Base-by-base conservation (phyloP, 768 basidiomycete species). In the Trametes punicea region DNA sequence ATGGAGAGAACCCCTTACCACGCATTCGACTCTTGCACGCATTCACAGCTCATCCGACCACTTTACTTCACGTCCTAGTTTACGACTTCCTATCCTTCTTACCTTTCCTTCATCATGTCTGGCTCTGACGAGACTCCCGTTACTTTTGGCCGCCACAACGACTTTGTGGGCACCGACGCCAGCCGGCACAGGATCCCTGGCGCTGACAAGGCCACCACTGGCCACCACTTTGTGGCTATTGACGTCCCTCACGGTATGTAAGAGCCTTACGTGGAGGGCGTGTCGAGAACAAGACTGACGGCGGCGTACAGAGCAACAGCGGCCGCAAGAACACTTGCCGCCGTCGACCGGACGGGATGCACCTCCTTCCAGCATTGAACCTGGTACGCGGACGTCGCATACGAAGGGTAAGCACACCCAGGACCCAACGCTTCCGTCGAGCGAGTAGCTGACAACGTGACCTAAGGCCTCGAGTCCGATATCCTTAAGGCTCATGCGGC, bases 81-180 rank as follows among this genome's bases (percentile, higher is more conserved):
- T 13, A 42, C 39, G 16, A 41, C 16, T n/a, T 27, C n/a, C 34
- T 38, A 29, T 13, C 45, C 33, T 18, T 23, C 42, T n/a, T n/a
- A 40, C 21, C 11, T 16, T 23, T 40, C 15, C 30, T 13, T 21
- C 33, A 63, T 23, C 38, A 65, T 65, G 64, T 63, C 62, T 45
- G 52, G 63, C 29, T 34, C 59, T 29, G 44, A 54, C 44, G 34
- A 36, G 15, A 20, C 52, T 15, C 52, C 52, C 44, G 52, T 65
- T 18, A 69, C 66, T 42, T 56, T 54, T 36, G 30, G 40, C 42
- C 63, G 63, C 50, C 67, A 69, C 63, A 66, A 69, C 61, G 67
- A 69, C 63, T 67, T 63, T 40, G 66, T 67, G 16, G 67, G 64
- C 49, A 49, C 31, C 41, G 64, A 65, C 29, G 64, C 63, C 40